Percentiles rank a stretch among this genome's conserved stretches.
Evolutionary conservation across 305 asterid genomes (phyloP).

Genomic region (Fraxinus velutina): DNA sequence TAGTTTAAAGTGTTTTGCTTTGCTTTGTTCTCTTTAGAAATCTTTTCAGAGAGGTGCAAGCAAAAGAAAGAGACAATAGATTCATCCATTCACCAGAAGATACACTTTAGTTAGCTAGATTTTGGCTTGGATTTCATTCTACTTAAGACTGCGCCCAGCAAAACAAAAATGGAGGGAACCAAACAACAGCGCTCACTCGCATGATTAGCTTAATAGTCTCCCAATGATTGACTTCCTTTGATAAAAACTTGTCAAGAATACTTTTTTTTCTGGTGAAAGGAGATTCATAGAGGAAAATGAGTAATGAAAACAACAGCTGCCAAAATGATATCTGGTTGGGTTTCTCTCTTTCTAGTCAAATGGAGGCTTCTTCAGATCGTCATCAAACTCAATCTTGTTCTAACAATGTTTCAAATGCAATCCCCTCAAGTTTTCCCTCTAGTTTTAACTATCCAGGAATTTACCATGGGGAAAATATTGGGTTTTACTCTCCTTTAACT

Average conservation of each 20-base stretch:
- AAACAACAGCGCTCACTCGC: conserved; percentile 16
- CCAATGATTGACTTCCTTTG: conserved; percentile 64
- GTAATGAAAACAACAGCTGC: conserved; percentile 34
- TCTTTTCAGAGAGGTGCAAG: conserved; percentile 38
- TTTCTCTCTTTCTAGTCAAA: conserved; percentile 72
- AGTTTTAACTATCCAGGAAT: conserved; percentile 34
- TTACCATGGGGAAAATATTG: conserved; percentile 42
- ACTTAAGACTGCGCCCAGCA: conserved; percentile 47
- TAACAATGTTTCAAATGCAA: conserved; percentile 31
- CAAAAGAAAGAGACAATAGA: conserved; percentile 39
- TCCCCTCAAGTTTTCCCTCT: conserved; percentile 38
- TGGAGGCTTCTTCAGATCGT: conserved; percentile 48
- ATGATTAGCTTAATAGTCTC: conserved; percentile 51
- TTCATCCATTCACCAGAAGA: conserved; percentile 29
- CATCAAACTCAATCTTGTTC: conserved; percentile 32
- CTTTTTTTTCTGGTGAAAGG: neutral
- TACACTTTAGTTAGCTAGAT: conserved; percentile 33
- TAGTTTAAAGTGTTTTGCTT: conserved; percentile 40
- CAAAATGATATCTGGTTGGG: conserved; percentile 63
- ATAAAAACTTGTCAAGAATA: conserved; percentile 14
- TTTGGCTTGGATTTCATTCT: conserved; percentile 44
- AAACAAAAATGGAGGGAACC: conserved; percentile 49
- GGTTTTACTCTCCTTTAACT: conserved; percentile 37
- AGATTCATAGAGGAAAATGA: conserved; percentile 25
- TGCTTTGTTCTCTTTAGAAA: conserved; percentile 60